Conservation (phyloP, 306 rosid species). For the Malus asiatica region DNA sequence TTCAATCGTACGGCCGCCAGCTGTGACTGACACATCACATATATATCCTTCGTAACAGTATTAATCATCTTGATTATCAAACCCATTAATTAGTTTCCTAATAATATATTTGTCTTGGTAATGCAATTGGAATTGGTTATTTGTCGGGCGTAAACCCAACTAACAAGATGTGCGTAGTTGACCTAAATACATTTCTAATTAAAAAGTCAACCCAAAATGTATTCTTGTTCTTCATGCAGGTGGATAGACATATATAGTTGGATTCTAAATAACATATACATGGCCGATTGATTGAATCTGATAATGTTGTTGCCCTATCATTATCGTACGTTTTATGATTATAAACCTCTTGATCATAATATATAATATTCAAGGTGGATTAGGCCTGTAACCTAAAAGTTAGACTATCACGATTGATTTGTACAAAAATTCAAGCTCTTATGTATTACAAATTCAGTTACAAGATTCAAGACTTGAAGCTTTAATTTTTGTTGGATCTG, state of each 20-base stretch:
- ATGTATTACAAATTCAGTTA: too few relatives aligned
- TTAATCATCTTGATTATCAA: too few relatives aligned
- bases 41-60: background rate
- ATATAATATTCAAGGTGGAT: too few relatives aligned
- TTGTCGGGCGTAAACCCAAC: slow-evolving; percentile 9
- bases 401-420: background rate
- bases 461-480: too few relatives aligned
- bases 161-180: slow-evolving; percentile 25
- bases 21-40: background rate
- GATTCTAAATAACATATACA: background rate
- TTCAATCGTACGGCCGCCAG: background rate
- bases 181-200: slow-evolving; percentile 6
- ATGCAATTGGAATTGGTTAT: background rate
- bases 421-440: too few relatives aligned
- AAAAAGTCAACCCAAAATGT: slow-evolving; percentile 14
- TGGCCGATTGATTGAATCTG: slow-evolving; percentile 16
- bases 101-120: background rate
- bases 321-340: background rate
- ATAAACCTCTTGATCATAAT: too few relatives aligned
- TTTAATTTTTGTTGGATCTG: too few relatives aligned
- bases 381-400: too few relatives aligned
- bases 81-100: background rate
- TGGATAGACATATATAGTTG: background rate
- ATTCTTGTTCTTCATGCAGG: background rate
- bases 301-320: background rate